A percentile compares a stretch with the other conserved stretches of the same genome.
These are phyloP conservation scores for Lophiostoma macrostomum DNA, from an alignment of 495 filamentous ascomycete genomes.

Conservation along the genomic window DNA sequence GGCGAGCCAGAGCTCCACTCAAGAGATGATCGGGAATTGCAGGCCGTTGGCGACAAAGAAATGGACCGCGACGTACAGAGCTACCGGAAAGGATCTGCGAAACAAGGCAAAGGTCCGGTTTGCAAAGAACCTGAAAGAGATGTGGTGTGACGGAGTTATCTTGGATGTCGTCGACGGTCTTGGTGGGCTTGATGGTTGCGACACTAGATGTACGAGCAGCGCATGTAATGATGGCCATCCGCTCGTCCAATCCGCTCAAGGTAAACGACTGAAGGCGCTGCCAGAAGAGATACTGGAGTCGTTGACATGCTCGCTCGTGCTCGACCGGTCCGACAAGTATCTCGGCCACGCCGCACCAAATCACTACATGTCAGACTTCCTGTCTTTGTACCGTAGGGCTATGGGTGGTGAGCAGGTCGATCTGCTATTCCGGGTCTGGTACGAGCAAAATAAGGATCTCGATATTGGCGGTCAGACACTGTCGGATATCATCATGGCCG, in stretches of 20 bases:
- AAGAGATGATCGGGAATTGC: conserved; percentile 17
- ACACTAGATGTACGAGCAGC: conserved; percentile 5
- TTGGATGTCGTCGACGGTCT: conserved; percentile 10
- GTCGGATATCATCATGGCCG: not conserved
- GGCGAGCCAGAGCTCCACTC: conserved; percentile 23
- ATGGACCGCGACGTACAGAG: conserved; percentile 3
- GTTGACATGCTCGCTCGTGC: conserved; percentile 5
- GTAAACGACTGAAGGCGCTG: not conserved
- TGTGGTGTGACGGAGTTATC: conserved; percentile 20
- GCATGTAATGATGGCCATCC: conserved; percentile 3
- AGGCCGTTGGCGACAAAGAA: not conserved
- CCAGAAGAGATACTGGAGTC: not conserved
- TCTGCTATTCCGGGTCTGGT: not conserved
- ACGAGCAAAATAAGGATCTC: not conserved
- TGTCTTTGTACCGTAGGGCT: not conserved
- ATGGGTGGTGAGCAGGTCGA: not conserved
- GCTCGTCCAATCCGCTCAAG: not conserved
- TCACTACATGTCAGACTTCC: conserved; percentile 9
- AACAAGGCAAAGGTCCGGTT: conserved; percentile 7
- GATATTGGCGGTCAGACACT: not conserved
- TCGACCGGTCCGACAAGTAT: conserved; percentile 21
- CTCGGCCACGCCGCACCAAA: not conserved
- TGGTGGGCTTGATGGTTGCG: conserved; percentile 4
- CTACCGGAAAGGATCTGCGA: not conserved
- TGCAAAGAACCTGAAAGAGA: conserved; percentile 13